phyloP scores from a whole-genome alignment of 192 early-diverging fungal genomes.

The Rhizophagus clarus region DNA sequence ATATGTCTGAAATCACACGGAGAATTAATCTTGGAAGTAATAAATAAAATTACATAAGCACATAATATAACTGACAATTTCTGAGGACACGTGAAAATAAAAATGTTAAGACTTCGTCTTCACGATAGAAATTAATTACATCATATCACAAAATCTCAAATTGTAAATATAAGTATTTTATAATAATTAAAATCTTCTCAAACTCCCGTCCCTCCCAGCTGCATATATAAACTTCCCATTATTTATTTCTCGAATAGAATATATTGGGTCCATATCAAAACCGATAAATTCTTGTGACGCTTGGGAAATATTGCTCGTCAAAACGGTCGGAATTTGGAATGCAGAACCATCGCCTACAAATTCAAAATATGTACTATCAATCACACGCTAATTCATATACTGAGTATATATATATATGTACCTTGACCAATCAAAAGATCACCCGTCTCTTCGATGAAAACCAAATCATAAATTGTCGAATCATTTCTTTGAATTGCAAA shows the following conservation, averaged over 20 bases:
- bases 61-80: too few relatives aligned
- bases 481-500: constrained; percentile 26
- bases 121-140: too few relatives aligned
- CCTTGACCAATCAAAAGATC: constrained; percentile 11
- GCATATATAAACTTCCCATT: constrained; percentile 14
- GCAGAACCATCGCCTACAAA: constrained; percentile 9
- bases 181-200: constrained; percentile 8
- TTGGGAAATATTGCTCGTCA: not conserved
- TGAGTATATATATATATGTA: not conserved
- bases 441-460: not conserved
- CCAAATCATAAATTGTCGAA: not conserved
- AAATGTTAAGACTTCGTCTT: too few relatives aligned
- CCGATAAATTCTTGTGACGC: constrained; percentile 19
- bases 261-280: constrained; percentile 18
- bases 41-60: too few relatives aligned
- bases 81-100: too few relatives aligned
- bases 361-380: not conserved
- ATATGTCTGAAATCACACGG: too few relatives aligned
- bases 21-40: too few relatives aligned
- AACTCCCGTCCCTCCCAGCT: constrained; percentile 18
- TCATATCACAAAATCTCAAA: too few relatives aligned
- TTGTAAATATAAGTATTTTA: too few relatives aligned
- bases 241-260: constrained; percentile 17
- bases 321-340: not conserved
- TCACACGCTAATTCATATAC: not conserved